Conservation (phyloP, 371 early-diverging fungal species). For the Mucor indicus region DNA sequence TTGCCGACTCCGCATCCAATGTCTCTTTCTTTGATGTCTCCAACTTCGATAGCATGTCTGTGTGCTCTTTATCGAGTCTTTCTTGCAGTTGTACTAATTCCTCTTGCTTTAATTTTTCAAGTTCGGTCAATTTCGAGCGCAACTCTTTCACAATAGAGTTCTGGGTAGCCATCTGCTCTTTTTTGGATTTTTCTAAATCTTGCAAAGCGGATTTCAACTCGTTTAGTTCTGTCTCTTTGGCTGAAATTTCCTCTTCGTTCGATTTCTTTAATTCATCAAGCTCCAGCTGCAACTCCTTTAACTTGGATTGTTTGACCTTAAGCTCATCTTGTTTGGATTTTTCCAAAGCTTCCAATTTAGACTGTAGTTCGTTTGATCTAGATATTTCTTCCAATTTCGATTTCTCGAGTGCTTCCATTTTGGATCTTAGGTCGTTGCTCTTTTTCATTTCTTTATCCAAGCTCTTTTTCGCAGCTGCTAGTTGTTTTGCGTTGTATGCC, state of each 20-base stretch:
- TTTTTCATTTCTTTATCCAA: neutral
- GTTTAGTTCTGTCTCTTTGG: neutral
- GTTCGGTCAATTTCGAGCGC: too few species aligned
- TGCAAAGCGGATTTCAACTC: neutral
- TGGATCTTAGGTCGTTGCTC: neutral
- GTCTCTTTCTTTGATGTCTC: too few species aligned
- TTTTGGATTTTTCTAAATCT: neutral
- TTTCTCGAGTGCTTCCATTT: neutral
- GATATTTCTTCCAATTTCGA: neutral
- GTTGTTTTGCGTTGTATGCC: neutral
- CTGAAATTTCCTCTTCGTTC: too few species aligned
- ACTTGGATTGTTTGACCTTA: neutral
- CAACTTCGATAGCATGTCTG: too few species aligned
- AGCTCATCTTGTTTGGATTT: neutral
- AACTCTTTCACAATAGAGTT: too few species aligned
- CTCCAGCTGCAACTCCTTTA: neutral
- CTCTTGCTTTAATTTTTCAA: too few species aligned
- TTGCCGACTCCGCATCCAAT: too few species aligned
- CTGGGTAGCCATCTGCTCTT: neutral
- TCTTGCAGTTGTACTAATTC: too few species aligned
- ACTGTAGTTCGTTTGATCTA: neutral
- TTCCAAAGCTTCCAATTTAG: conserved; percentile 2
- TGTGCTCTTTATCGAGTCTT: too few species aligned
- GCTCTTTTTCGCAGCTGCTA: neutral
- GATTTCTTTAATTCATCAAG: neutral